Conservation (phyloP, 1,284 basidiomycete species). For the Puccinia triticina region DNA sequence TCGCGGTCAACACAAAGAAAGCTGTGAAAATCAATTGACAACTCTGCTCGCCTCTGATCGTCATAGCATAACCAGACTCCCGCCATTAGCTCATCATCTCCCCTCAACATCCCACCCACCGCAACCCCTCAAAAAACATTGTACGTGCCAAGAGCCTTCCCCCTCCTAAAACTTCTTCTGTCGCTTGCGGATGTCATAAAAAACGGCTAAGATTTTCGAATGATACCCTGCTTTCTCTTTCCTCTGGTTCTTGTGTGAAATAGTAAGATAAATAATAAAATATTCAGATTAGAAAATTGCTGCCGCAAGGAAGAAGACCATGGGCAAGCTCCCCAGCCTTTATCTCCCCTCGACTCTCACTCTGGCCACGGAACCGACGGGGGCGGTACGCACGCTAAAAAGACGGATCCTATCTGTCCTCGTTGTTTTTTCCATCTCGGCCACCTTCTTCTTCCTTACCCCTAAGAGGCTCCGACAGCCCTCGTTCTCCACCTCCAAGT, state of each 20-base stretch:
- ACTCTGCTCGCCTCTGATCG: too few species aligned
- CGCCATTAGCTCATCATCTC: too few species aligned
- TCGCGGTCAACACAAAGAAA: too few species aligned
- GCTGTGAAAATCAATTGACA: too few species aligned
- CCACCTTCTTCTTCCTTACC: background rate
- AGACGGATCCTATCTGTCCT: slow-evolving; percentile 5
- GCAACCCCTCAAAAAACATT: too few species aligned
- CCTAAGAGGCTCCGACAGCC: background rate
- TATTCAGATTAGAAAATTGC: background rate
- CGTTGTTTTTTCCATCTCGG: background rate
- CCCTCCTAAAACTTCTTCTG: too few species aligned
- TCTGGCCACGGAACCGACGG: background rate
- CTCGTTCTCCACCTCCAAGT: background rate
- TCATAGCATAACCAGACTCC: too few species aligned
- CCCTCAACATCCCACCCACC: too few species aligned
- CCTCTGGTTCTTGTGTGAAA: background rate
- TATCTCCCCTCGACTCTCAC: slow-evolving; percentile 2
- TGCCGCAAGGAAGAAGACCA: background rate
- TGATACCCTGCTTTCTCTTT: background rate
- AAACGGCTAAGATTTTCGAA: background rate
- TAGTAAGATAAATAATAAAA: background rate
- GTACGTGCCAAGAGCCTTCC: too few species aligned
- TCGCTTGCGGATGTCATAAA: too few species aligned
- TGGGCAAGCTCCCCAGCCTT: background rate
- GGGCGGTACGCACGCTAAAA: slow-evolving; percentile 8